Evolutionary conservation across 495 filamentous ascomycete genomes (phyloP), one percentile per base, ranked within the genome.

Genomic region (Penicillium steckii): DNA sequence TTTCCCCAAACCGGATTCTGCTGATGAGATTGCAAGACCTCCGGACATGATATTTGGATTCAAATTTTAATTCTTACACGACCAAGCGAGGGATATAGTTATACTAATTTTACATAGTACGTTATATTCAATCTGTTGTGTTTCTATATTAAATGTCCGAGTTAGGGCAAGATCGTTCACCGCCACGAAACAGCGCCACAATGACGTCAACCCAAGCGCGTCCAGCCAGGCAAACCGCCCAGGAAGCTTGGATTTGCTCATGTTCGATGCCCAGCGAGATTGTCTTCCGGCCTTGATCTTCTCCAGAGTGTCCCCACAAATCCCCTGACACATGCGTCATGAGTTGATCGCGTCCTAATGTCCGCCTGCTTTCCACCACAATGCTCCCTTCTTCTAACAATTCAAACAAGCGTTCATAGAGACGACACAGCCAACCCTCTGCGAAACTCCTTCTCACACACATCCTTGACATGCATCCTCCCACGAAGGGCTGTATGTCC

Each of bases 301-400:
- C 33, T 15, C 15, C 15, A 15, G 6, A n/a, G 0, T n/a, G n/a
- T 18, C 49, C 35, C 37, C 44, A 46, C 52, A 38, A 37, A 27
- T 37, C 33, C 8, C 48, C 22, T 19, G 23, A 50, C 41, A 56
- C 56, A 29, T 62, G 60, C 62, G 62, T 65, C 62, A 65, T 65
- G 58, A 17, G 35, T 24, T 58, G 47, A 52, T n/a, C 40, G n/a
- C 26, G 23, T n/a, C n/a, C n/a, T n/a, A n/a, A n/a, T n/a, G n/a
- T n/a, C n/a, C n/a, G n/a, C n/a, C n/a, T n/a, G n/a, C n/a, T n/a
- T n/a, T 40, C 21, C 19, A 13, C 23, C 12, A 41, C 35, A 29
- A 44, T 18, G 6, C 17, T 25, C 24, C 5, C 30, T 24, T 27
- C 22, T 38, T 23, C 25, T 13, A 29, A 48, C 27, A 23, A 48